Evolutionary conservation across 2,329 filamentous ascomycete species (phyloP).

Genomic region (Aurifilum marmelostoma): DNA sequence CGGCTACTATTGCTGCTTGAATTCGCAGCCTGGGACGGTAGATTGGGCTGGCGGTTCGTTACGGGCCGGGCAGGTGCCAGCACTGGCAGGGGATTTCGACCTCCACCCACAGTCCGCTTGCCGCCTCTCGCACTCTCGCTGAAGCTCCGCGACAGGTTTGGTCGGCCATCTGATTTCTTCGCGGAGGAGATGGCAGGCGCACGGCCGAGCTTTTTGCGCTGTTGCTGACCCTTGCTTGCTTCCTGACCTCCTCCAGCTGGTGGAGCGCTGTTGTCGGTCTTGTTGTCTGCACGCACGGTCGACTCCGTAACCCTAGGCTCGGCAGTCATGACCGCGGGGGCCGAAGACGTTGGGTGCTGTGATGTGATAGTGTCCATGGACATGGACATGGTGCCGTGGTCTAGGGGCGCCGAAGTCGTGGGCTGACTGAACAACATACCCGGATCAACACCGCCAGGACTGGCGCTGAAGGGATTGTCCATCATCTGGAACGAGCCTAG

Average conservation of each 20-base stretch:
- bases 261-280: conserved; percentile 40
- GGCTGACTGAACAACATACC: conserved; percentile 58
- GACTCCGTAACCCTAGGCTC: conserved; percentile 36
- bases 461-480: conserved; percentile 54
- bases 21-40: conserved; percentile 6
- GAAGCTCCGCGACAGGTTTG: conserved; percentile 56
- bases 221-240: conserved; percentile 43
- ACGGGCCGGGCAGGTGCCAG: conserved; percentile 51
- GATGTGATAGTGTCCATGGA: conserved; percentile 18
- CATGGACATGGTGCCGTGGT: conserved; percentile 34
- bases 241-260: conserved; percentile 51
- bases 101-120: conserved; percentile 43
- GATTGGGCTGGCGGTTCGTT: conserved; percentile 32
- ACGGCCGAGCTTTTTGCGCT: conserved; percentile 47
- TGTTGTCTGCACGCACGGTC: conserved; percentile 36
- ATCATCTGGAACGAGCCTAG: conserved; percentile 47
- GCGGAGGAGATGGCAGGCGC: conserved; percentile 53
- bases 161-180: conserved; percentile 49
- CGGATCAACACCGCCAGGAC: conserved; percentile 58
- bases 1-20: conserved; percentile 36
- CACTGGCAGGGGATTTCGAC: conserved; percentile 48
- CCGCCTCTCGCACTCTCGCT: conserved; percentile 53
- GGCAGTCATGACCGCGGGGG: conserved; percentile 31
- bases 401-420: conserved; percentile 52
- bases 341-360: conserved; percentile 29